phyloP scores from a whole-genome alignment of 2,329 filamentous ascomycete genomes.

The Curvularia hawaiiensis region DNA sequence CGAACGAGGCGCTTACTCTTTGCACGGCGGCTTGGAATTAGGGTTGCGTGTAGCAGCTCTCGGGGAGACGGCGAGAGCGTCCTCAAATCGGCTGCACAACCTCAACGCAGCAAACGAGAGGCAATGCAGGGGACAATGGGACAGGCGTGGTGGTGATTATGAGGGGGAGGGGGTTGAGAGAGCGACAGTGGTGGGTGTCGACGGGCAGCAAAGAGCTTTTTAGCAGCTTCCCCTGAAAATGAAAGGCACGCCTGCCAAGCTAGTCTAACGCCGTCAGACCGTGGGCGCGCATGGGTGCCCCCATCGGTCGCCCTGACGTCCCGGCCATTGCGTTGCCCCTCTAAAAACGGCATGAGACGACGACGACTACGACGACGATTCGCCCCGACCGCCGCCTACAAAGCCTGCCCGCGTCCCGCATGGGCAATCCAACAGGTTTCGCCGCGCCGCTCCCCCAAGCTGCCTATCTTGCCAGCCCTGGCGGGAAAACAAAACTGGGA shows the following conservation, averaged over 20 bases:
- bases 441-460: background rate
- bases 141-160: slow-evolving; percentile 27
- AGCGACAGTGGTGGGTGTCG: slow-evolving; percentile 40
- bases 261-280: slow-evolving; percentile 29
- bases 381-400: background rate
- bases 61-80: slow-evolving; percentile 30
- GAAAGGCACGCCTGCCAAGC: slow-evolving; percentile 33
- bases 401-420: slow-evolving; percentile 4
- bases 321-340: slow-evolving; percentile 28
- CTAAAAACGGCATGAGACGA: slow-evolving; percentile 19
- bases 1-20: slow-evolving; percentile 33
- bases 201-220: slow-evolving; percentile 39
- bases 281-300: slow-evolving; percentile 29
- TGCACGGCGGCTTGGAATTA: slow-evolving; percentile 7
- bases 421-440: slow-evolving; percentile 3
- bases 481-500: slow-evolving; percentile 10
- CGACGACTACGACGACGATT: background rate
- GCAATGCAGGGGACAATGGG: slow-evolving; percentile 30
- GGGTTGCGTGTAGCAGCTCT: slow-evolving; percentile 23
- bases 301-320: slow-evolving; percentile 30
- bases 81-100: slow-evolving; percentile 19
- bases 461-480: slow-evolving; percentile 8
- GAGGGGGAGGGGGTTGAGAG: slow-evolving; percentile 25
- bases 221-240: slow-evolving; percentile 40
- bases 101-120: slow-evolving; percentile 39